phyloP scores from a whole-genome alignment of 2,329 filamentous ascomycete species.

The Neocatenulostroma microsporum region DNA sequence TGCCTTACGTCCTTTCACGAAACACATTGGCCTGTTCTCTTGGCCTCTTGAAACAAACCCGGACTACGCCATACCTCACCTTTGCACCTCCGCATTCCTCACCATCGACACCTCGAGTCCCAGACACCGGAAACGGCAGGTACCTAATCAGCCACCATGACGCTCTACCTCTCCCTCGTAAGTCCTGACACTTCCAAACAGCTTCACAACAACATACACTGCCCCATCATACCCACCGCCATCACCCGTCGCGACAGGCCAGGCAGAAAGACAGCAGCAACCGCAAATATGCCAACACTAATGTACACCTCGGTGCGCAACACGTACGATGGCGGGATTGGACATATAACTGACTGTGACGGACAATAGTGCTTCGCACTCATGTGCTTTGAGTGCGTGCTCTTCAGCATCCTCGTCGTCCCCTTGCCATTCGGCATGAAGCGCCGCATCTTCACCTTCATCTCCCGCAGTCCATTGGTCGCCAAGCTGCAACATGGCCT shows the following conservation, averaged over 20 bases:
- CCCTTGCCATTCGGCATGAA: constrained; percentile 82
- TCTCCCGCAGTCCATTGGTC: constrained; percentile 76
- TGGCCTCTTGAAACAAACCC: too few relatives aligned
- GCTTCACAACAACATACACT: constrained; percentile 4
- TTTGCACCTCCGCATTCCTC: too few relatives aligned
- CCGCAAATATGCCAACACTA: constrained; percentile 27
- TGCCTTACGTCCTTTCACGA: too few relatives aligned
- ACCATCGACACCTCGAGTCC: too few relatives aligned
- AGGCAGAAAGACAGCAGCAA: not conserved
- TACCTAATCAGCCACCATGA: constrained; percentile 50
- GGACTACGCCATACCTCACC: too few relatives aligned
- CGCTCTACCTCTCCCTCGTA: constrained; percentile 62
- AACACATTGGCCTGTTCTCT: too few relatives aligned
- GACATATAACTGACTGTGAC: not conserved
- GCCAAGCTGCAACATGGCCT: constrained; percentile 95
- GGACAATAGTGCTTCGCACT: constrained; percentile 66
- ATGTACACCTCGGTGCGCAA: constrained; percentile 30
- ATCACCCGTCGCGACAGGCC: too few relatives aligned
- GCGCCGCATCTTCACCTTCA: constrained; percentile 88
- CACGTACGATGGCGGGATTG: not conserved
- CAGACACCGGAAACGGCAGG: too few relatives aligned
- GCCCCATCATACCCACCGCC: constrained; percentile 5
- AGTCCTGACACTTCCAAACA: too few relatives aligned
- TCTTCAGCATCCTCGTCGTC: constrained; percentile 73
- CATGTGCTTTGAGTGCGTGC: constrained; percentile 71